Conservation (phyloP, 179 eudicot species). For the Monotropa hypopitys region DNA sequence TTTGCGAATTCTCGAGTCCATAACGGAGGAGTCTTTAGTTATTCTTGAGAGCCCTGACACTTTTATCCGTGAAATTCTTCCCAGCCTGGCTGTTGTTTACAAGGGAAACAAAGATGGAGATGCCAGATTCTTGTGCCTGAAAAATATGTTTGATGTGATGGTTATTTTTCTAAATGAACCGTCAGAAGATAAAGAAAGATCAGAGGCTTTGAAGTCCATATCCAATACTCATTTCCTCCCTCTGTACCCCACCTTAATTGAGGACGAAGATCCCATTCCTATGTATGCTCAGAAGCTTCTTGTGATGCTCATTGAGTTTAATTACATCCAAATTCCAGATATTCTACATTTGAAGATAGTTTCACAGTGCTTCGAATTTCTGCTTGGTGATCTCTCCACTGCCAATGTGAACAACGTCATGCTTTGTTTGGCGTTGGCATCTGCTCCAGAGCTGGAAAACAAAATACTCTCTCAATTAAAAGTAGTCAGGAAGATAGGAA, state of each 20-base stretch:
- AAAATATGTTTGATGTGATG: conserved; percentile 77
- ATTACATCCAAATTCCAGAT: conserved; percentile 59
- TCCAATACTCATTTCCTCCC: conserved; percentile 63
- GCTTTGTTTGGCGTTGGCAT: conserved; percentile 77
- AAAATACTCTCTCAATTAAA: conserved; percentile 57
- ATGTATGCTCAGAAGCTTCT: conserved; percentile 90
- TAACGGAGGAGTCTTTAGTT: conserved; percentile 61
- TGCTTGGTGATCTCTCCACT: conserved; percentile 60
- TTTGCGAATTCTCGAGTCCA: conserved; percentile 59
- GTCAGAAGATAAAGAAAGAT: conserved; percentile 25
- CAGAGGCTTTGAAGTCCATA: conserved; percentile 49
- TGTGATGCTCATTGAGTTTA: conserved; percentile 77
- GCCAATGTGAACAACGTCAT: conserved; percentile 69
- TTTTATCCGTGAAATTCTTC: conserved; percentile 59
- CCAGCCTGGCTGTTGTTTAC: conserved; percentile 71
- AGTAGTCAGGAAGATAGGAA: conserved; percentile 71
- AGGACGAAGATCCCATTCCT: conserved; percentile 94
- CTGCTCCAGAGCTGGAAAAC: conserved; percentile 77
- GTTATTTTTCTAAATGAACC: conserved; percentile 56
- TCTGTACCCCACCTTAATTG: conserved; percentile 65
- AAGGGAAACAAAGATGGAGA: conserved; percentile 91
- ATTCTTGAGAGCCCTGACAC: conserved; percentile 33
- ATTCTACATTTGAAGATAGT: conserved; percentile 60
- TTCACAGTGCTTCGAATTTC: conserved; percentile 73
- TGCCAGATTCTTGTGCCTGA: conserved; percentile 85